These are phyloP conservation scores for Terfezia boudieri DNA, from an alignment of 495 filamentous ascomycete species.

Conservation along the genomic window DNA sequence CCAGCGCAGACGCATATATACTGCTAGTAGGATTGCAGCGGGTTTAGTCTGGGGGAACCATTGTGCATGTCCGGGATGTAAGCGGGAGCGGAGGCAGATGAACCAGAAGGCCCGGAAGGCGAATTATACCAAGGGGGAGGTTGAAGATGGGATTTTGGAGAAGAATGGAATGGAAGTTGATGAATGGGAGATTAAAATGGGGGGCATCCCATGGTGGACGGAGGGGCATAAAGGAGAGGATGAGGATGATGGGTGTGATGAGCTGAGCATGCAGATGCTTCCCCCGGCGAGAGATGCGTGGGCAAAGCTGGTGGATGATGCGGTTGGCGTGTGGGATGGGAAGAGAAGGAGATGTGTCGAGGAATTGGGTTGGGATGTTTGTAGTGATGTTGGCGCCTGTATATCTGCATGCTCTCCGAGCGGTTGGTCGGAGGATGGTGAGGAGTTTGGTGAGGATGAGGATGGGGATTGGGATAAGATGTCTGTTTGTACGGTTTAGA, in stretches of 20 bases:
- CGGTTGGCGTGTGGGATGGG: slow-evolving; percentile 20
- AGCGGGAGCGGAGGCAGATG: background rate
- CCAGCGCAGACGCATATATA: background rate
- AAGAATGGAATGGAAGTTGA: too few relatives aligned
- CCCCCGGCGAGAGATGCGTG: background rate
- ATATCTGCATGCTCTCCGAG: too few relatives aligned
- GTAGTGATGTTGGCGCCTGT: too few relatives aligned
- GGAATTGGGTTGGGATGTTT: slow-evolving; percentile 5
- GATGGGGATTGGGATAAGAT: background rate
- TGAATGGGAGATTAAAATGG: too few relatives aligned
- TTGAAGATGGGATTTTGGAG: too few relatives aligned
- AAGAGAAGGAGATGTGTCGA: slow-evolving; percentile 24
- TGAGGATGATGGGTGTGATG: background rate
- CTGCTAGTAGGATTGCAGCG: background rate
- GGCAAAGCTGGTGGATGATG: background rate
- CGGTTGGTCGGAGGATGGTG: slow-evolving; percentile 17
- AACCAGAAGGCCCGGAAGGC: too few relatives aligned
- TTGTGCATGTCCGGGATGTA: background rate
- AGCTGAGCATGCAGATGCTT: background rate
- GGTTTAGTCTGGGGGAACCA: background rate
- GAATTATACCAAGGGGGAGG: too few relatives aligned
- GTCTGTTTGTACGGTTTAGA: too few relatives aligned
- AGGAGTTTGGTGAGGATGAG: slow-evolving; percentile 1
- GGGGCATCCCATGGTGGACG: too few relatives aligned
- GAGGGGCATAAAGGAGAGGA: background rate